Base-by-base conservation (phyloP, 2,329 filamentous ascomycete species). In the Pezicula carpinea region DNA sequence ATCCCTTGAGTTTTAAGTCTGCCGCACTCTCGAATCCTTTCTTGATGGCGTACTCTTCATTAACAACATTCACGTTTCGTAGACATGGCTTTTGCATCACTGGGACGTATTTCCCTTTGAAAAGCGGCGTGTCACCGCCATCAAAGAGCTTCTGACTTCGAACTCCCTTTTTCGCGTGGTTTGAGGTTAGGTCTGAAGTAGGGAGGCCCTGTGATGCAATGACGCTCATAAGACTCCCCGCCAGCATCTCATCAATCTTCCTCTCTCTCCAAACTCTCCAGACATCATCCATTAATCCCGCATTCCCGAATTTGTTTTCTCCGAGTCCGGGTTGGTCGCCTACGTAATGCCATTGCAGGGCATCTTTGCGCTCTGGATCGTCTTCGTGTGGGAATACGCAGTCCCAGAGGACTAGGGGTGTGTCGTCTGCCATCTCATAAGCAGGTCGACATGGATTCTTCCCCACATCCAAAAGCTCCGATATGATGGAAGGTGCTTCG, bases 381-480 rank as follows among this genome's bases (percentile, higher is more conserved):
- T 68, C 66, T 49, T 73, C 61, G 38, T 69, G 69, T 0, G 89
- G 89, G 66, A 96, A 99, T 29, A 95, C 76, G 67, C 92, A 97
- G 68, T 97, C 89, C 92, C 92, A 97, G 5, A 99, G 79, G 14
- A 97, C 93, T 7, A 99, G 77, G 2, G 93, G 92, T 21, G 83
- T 80, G 64, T 97, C 92, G 42, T 85, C 83, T 1, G 93, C 93
- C 82, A 99, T 95, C 61, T 87, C 81, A 69, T 97, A 99, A 51
- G 79, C 80, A 1, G 93, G 93, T 53, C 85, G 83, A n/a, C 81
- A 71, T 2, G 91, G 89, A 58, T 83, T 84, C 53, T 76, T 77
- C 22, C 71, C 60, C 7, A 87, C 72, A 63, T 97, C 87, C 21
- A 99, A 76, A 35, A 99, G 73, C 19, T 84, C 75, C 43, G 80